phyloP scores from a whole-genome alignment of 2,329 filamentous ascomycete genomes.

The Didymella glomerata region DNA sequence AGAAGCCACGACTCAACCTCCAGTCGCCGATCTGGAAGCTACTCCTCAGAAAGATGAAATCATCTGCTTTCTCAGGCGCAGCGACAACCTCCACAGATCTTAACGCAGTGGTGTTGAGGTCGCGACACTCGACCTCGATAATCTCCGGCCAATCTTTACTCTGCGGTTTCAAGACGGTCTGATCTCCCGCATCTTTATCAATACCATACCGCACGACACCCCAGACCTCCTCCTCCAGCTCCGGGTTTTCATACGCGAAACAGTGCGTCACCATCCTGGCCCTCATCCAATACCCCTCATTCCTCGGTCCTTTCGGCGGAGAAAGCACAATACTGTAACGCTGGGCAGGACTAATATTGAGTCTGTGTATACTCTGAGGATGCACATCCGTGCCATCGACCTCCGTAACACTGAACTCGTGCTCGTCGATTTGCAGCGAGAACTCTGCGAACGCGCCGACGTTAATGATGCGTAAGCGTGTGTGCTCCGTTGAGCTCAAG shows the following conservation, averaged over 20 bases:
- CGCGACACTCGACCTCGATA: conserved; percentile 60
- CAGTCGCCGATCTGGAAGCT: conserved; percentile 69
- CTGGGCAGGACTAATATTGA: conserved; percentile 73
- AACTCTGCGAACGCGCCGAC: conserved; percentile 72
- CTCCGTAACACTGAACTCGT: conserved; percentile 69
- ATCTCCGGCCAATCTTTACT: conserved; percentile 62
- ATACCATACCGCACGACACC: conserved; percentile 59
- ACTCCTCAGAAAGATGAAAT: conserved; percentile 63
- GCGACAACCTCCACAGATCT: conserved; percentile 55
- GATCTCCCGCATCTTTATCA: neutral
- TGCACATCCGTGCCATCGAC: conserved; percentile 71
- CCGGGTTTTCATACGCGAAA: conserved; percentile 63
- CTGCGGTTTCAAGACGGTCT: conserved; percentile 32
- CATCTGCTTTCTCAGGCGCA: conserved; percentile 60
- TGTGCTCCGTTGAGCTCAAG: conserved; percentile 63
- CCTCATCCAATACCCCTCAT: conserved; percentile 56
- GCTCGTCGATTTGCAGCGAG: conserved; percentile 68
- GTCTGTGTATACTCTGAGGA: conserved; percentile 62
- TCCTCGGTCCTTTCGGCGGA: conserved; percentile 53
- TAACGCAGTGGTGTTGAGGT: conserved; percentile 60
- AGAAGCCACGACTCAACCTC: conserved; percentile 65
- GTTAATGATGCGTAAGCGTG: conserved; percentile 76
- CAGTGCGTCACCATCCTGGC: conserved; percentile 69
- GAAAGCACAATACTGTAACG: conserved; percentile 72
- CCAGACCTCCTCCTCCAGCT: conserved; percentile 57